phyloP scores from a whole-genome alignment of 1,284 basidiomycete genomes.

The Taiwanofungus camphoratus region DNA sequence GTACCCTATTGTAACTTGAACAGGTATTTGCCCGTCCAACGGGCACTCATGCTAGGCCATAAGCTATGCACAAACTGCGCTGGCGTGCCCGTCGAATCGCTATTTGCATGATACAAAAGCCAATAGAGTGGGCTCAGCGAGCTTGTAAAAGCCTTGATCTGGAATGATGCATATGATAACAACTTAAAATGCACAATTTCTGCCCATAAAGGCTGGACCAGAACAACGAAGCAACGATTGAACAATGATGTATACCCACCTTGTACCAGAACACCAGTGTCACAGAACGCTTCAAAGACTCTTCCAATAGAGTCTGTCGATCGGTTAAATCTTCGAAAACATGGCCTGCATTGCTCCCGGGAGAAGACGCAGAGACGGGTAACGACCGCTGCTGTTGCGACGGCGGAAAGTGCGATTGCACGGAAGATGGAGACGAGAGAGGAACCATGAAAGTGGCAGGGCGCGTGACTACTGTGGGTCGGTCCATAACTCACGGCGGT shows the following conservation, averaged over 20 bases:
- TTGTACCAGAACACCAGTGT: constrained; percentile 67
- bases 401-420: neutral
- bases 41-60: no score
- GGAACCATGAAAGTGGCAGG: neutral
- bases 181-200: neutral
- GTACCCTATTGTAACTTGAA: no score
- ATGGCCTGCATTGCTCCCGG: neutral
- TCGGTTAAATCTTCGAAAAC: constrained; percentile 8
- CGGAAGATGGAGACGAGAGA: neutral
- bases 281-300: constrained; percentile 36
- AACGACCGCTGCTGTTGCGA: neutral
- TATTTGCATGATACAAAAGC: no score
- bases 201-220: neutral
- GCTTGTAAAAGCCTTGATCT: no score
- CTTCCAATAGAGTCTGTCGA: constrained; percentile 21
- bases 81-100: no score
- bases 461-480: neutral
- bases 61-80: no score
- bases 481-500: neutral
- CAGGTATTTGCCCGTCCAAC: no score
- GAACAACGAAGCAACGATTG: neutral
- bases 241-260: constrained; percentile 28
- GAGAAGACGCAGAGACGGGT: neutral
- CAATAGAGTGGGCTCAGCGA: no score
- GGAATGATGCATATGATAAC: no score